phyloP scores from a whole-genome alignment of 352 stramenopile species.

The Pythium plurisporium region DNA sequence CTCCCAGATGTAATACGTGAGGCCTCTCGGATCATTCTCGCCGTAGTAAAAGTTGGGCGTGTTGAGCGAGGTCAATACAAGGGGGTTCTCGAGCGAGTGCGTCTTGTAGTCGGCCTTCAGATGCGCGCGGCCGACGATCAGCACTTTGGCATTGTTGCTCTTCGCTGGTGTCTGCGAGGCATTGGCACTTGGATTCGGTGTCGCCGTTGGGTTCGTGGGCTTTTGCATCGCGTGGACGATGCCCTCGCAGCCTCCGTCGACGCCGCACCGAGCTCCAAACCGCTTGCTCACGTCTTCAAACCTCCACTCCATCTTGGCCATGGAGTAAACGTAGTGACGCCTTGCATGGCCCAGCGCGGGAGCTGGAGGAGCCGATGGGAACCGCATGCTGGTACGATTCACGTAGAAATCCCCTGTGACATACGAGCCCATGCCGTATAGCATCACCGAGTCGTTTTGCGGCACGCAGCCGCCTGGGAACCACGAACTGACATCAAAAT shows the following conservation, averaged over 20 bases:
- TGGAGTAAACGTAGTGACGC: slow-evolving; percentile 5
- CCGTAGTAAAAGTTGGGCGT: slow-evolving; percentile 6
- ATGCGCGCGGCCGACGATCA: slow-evolving; percentile 5
- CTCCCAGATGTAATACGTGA: slow-evolving; percentile 14
- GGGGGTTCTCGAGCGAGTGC: neutral
- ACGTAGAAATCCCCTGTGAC: slow-evolving; percentile 5
- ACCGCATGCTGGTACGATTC: neutral
- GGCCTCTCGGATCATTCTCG: neutral
- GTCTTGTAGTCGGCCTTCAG: neutral
- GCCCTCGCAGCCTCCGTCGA: neutral
- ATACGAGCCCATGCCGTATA: slow-evolving; percentile 18
- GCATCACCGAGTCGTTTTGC: slow-evolving; percentile 3
- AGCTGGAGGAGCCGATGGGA: neutral
- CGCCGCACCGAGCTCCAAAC: slow-evolving; percentile 3
- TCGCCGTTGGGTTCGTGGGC: neutral
- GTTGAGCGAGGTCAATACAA: slow-evolving; percentile 9
- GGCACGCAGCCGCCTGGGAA: slow-evolving; percentile 4
- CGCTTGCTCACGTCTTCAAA: slow-evolving; percentile 12
- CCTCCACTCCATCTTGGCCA: slow-evolving; percentile 6
- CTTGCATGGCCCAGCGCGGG: neutral
- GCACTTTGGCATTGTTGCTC: neutral
- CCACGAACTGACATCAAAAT: slow-evolving; percentile 1
- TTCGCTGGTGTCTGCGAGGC: too few species aligned
- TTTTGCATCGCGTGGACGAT: slow-evolving; percentile 1
- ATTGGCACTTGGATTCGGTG: too few species aligned